phyloP scores from a whole-genome alignment of 2,329 filamentous ascomycete species.

The Didymella glomerata region DNA sequence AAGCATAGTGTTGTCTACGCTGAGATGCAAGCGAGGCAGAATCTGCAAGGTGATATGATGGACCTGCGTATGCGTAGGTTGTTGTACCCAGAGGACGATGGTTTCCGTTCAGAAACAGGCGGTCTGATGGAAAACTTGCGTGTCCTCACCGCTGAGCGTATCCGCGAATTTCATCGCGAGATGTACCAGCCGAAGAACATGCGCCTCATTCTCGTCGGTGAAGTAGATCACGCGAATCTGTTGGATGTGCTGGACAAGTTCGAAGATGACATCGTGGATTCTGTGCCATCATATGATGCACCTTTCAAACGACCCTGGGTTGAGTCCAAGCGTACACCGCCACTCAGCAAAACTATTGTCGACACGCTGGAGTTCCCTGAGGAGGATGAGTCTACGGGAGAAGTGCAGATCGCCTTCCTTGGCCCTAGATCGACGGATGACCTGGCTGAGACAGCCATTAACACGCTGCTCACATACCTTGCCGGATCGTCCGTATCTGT shows the following conservation, averaged over 20 bases:
- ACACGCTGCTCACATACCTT: conserved; percentile 83
- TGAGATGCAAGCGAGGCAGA: conserved; percentile 97
- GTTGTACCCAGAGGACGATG: conserved; percentile 86
- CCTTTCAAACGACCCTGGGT: conserved; percentile 91
- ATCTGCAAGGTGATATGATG: conserved; percentile 84
- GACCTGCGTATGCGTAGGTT: conserved; percentile 80
- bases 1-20: conserved; percentile 83
- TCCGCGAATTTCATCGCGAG: conserved; percentile 90
- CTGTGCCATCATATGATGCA: conserved; percentile 76
- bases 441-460: conserved; percentile 70
- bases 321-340: conserved; percentile 80
- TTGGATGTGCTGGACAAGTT: conserved; percentile 85
- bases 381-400: conserved; percentile 92
- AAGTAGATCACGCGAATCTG: conserved; percentile 83
- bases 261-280: conserved; percentile 83
- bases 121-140: conserved; percentile 94
- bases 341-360: conserved; percentile 74
- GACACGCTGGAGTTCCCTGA: conserved; percentile 91
- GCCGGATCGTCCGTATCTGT: conserved; percentile 93
- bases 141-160: conserved; percentile 84
- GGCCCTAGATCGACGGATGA: conserved; percentile 82
- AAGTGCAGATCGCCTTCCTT: conserved; percentile 85
- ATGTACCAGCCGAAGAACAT: conserved; percentile 99
- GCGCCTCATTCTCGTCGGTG: conserved; percentile 89
- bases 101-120: conserved; percentile 97